Evolutionary conservation across 345 rosid genomes (phyloP).

Genomic region (Lepidium didymum): DNA sequence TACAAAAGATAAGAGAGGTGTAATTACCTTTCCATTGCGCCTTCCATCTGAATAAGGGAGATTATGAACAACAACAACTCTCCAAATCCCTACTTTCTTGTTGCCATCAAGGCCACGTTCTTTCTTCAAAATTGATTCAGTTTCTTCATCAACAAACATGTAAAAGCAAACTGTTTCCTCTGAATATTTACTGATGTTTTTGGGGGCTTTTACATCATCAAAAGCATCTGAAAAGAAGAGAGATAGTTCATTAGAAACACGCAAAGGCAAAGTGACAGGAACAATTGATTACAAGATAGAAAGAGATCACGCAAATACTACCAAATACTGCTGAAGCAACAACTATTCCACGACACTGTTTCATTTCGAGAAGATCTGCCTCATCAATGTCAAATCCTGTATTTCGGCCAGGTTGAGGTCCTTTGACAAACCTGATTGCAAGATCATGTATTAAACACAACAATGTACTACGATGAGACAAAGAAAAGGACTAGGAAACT

Average conservation of each 20-base stretch:
- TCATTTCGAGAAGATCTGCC: slow-evolving; percentile 79
- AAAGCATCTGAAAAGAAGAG: slow-evolving; percentile 61
- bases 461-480: not conserved
- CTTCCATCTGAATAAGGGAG: slow-evolving; percentile 84
- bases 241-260: slow-evolving; percentile 17
- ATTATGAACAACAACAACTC: slow-evolving; percentile 77
- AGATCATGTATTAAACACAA: not conserved
- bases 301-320: slow-evolving; percentile 26
- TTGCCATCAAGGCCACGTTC: slow-evolving; percentile 44
- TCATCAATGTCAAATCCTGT: slow-evolving; percentile 91
- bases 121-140: slow-evolving; percentile 69
- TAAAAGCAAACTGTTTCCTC: slow-evolving; percentile 76
- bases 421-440: slow-evolving; percentile 67
- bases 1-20: not conserved
- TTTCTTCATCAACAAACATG: slow-evolving; percentile 95
- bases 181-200: slow-evolving; percentile 69
- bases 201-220: slow-evolving; percentile 82
- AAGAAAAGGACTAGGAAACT: not conserved
- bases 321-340: slow-evolving; percentile 98
- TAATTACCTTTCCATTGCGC: slow-evolving; percentile 87
- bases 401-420: slow-evolving; percentile 67
- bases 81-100: slow-evolving; percentile 82
- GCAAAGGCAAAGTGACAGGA: not conserved
- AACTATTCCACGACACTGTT: slow-evolving; percentile 77
- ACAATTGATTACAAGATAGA: not conserved